Base-by-base conservation (phyloP, 805 yeast species). In the Ogataea pilisensis region DNA sequence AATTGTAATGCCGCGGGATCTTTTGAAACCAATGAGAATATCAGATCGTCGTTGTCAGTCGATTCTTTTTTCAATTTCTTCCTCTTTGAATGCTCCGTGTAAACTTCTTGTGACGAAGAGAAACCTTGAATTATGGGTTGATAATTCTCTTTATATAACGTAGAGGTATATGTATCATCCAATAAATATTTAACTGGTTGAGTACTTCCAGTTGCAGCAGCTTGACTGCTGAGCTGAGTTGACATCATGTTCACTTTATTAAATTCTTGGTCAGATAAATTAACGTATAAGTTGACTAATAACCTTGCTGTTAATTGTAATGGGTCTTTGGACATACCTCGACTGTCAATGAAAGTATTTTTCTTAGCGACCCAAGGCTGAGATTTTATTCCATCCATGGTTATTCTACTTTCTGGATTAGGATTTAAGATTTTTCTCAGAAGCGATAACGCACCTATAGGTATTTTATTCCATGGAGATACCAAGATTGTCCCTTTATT, bases 311-410 rank as follows among this genome's bases (percentile, higher is more conserved):
- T 77, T 24, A 82, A 58, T 14, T 64, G 54, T 6, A 66, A 48
- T 2, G 86, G 75, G 49, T 81, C 76, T 18, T 62, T 67, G 50
- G 86, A 80, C 43, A 70, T 51, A 0, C 81, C 84, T 29, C 68
- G 63, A 3, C 43, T 33, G 33, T 70, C 65, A 12, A 75, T 64
- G 31, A 77, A 67, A 4, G 61, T 53, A 47, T 75, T 72, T 8
- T 62, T 57, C 36, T 68, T 59, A 12, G 65, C 59, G 31, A 75
- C 70, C 88, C 88, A 82, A 4, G 74, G 74, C 50, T 80, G 84
- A 6, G 57, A 52, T 37, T 68, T 59, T 3, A 80, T 58, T n/a
- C 56, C 63, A 0, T 58, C 60, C 35, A 78, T 42, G 0, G 66
- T 48, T 4, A 68, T 60, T 51, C 89, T 60, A 31, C 65, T 59